These are phyloP conservation scores for Phytophthora chlamydospora DNA, from an alignment of 352 stramenopile species.

Conservation along the genomic window DNA sequence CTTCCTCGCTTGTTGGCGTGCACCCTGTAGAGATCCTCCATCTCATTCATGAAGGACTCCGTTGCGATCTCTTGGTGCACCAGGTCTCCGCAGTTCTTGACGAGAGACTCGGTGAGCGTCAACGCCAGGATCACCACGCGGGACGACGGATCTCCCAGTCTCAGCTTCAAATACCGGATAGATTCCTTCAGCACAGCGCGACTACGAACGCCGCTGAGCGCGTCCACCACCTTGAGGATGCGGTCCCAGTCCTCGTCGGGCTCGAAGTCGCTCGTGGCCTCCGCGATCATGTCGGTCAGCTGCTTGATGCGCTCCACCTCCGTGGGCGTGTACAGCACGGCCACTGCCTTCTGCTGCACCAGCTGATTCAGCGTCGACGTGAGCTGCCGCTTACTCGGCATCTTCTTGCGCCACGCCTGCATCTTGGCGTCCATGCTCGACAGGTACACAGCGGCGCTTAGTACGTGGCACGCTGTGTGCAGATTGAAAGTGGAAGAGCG, in stretches of 20 bases:
- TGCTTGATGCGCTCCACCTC: constrained; percentile 78
- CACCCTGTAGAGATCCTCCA: constrained; percentile 77
- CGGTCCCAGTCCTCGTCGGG: constrained; percentile 73
- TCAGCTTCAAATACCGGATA: constrained; percentile 73
- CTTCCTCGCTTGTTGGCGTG: constrained; percentile 72
- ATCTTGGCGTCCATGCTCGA: constrained; percentile 69
- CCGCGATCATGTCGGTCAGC: constrained; percentile 70
- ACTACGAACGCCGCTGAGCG: constrained; percentile 69
- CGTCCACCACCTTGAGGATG: constrained; percentile 83
- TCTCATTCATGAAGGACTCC: constrained; percentile 74
- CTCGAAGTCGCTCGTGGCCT: constrained; percentile 78
- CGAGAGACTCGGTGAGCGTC: constrained; percentile 70
- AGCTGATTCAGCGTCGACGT: constrained; percentile 68
- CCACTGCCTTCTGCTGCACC: constrained; percentile 83
- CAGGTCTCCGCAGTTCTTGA: constrained; percentile 79
- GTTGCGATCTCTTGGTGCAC: constrained; percentile 74
- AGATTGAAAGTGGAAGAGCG: constrained; percentile 16
- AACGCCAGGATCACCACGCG: constrained; percentile 71
- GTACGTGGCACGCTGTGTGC: constrained; percentile 18
- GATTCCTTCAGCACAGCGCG: constrained; percentile 72
- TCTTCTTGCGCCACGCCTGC: constrained; percentile 63
- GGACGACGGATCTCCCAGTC: constrained; percentile 65
- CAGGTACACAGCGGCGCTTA: background rate
- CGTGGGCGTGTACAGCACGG: constrained; percentile 74
- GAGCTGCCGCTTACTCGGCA: constrained; percentile 78